These are phyloP conservation scores for Cercospora zeina DNA, from an alignment of 2,329 filamentous ascomycete genomes.

Conservation along the genomic window DNA sequence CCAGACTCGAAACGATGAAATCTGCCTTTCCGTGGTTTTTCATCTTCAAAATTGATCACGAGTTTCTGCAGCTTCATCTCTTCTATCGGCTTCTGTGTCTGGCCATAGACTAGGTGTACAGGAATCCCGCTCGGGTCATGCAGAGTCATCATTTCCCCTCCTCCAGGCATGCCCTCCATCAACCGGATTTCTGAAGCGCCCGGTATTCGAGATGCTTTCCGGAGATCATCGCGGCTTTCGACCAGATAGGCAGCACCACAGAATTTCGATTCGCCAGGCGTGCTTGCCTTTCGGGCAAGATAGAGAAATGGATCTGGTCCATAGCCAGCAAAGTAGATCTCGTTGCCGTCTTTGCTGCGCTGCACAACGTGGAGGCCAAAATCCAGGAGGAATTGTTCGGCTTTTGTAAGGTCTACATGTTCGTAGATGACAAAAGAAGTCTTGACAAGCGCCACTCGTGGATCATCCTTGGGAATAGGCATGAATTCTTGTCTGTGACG, in stretches of 20 bases:
- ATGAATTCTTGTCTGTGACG: neutral
- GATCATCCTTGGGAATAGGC: neutral
- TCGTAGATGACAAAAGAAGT: conserved; percentile 44
- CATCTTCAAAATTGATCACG: conserved; percentile 41
- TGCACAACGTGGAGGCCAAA: conserved; percentile 49
- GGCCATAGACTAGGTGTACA: conserved; percentile 46
- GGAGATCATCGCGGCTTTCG: conserved; percentile 46
- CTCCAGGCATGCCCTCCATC: conserved; percentile 45
- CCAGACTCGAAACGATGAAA: conserved; percentile 50
- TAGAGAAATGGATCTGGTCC: conserved; percentile 47
- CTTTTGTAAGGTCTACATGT: conserved; percentile 52
- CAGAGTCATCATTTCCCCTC: conserved; percentile 43
- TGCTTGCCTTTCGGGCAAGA: neutral
- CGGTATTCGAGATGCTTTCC: conserved; percentile 38
- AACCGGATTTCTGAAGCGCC: conserved; percentile 30
- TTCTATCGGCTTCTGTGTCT: conserved; percentile 30
- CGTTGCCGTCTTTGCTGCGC: conserved; percentile 38
- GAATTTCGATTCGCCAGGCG: conserved; percentile 42
- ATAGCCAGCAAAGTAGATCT: conserved; percentile 48
- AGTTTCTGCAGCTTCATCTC: conserved; percentile 38
- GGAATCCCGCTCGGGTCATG: conserved; percentile 46
- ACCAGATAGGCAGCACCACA: conserved; percentile 47
- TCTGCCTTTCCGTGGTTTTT: conserved; percentile 42
- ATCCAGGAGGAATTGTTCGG: conserved; percentile 50
- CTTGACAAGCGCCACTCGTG: conserved; percentile 8